Conservation (phyloP, 345 rosid genomes). For the Citrus medica region DNA sequence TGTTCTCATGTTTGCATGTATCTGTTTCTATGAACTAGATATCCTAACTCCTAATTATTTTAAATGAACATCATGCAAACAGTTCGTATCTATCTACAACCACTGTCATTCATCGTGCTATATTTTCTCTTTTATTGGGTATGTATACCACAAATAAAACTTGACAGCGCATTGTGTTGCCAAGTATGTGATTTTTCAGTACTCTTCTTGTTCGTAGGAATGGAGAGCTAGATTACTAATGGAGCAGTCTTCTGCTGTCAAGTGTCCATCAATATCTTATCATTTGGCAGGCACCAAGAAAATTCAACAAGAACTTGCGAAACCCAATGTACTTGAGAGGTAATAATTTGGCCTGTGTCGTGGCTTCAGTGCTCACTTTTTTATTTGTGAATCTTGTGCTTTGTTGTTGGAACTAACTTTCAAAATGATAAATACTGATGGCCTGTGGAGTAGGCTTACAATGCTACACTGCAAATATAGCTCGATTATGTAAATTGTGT, state of each 20-base stretch:
- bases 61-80: neutral
- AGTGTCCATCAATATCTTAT: constrained; percentile 91
- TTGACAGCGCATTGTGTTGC: neutral
- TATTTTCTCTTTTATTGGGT: neutral
- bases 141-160: neutral
- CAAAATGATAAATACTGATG: neutral
- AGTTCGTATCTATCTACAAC: neutral
- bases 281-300: constrained; percentile 94
- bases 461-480: neutral
- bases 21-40: neutral
- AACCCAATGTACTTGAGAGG: constrained; percentile 92
- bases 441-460: neutral
- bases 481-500: neutral
- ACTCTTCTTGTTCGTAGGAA: constrained; percentile 42
- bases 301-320: constrained; percentile 93
- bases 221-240: constrained; percentile 87
- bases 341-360: constrained; percentile 11
- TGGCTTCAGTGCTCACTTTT: neutral
- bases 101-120: neutral
- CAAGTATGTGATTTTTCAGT: neutral
- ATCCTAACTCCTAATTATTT: neutral
- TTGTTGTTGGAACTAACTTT: neutral
- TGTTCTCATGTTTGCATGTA: constrained; percentile 4
- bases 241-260: constrained; percentile 82
- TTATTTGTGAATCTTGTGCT: neutral